Base-by-base conservation (phyloP, 768 basidiomycete species). In the Pulveroboletus sp. region DNA sequence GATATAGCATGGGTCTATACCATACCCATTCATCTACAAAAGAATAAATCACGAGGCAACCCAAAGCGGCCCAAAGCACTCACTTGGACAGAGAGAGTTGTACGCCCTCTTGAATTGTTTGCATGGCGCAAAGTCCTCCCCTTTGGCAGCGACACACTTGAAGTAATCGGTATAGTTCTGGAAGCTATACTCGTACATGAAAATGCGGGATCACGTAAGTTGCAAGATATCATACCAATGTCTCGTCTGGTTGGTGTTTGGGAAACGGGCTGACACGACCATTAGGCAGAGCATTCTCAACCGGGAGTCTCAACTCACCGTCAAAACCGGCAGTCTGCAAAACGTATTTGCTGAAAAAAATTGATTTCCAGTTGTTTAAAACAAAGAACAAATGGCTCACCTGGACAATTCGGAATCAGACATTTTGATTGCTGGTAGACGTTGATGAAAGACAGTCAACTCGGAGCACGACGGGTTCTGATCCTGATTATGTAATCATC, bases 81-180 rank as follows among this genome's bases (percentile, higher is more conserved):
- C 62, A 97, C 96, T 97, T 56, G 96, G 96, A 75, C 96, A 99
- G 52, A 98, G 82, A 37, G 94, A 93, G 76, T 92, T 80, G 78
- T 93, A 99, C 27, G 90, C 90, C 69, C 83, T 82, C 76, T 88
- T 89, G 83, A 99, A 99, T 71, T 96, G 94, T 76, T 93, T 93
- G 86, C 96, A 98, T 2, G 96, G 93, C n/a, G 86, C 83, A 68
- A 84, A 98, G 52, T 97, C 96, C 60, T 99, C 96, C 59, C 96
- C 96, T 75, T 96, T 98, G 61, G 94, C 94, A 61, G 88, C 71
- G 61, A 97, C 73, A 71, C 96, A 99, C 71, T 95, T 95, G 84
- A 94, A 93, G 79, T 96, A 97, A 73, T 99, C 96, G 54, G 89
- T 87, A 71, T 94, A 98, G 76, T 95, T 93, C 75, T 95, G 92